Base-by-base conservation (phyloP, 2,329 filamentous ascomycete genomes). In the Penicillium sp. region DNA sequence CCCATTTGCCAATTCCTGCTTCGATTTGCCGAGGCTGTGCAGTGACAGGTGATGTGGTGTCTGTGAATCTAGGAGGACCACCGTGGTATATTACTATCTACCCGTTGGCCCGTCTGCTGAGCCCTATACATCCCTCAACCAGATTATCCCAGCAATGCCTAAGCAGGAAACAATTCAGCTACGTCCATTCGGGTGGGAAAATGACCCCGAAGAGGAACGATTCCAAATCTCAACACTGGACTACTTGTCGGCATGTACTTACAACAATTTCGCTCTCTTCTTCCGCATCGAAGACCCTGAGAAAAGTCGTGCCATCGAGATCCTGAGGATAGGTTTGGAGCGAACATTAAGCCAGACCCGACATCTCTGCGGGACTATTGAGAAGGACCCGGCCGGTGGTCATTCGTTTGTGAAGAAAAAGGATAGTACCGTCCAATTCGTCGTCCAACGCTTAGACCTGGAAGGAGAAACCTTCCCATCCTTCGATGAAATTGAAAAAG, bases 251-350 rank as follows among this genome's bases (percentile, higher is more conserved):
- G 63, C 54, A 0, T 63, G 59, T 32, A 63, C 55, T 12, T 77
- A 74, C 54, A 75, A 69, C 44, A 72, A 72, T 51, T 77, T 71
- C 15, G 69, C 69, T 0, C 49, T 77, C 0, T 76, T 75, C 54
- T 77, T 77, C 56, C 64, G 64, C 3, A 46, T 76, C 0, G 54
- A 64, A 0, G 69, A 77, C 21, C 34, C 21, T 0, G 60, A 68
- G 1, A 74, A 73, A 42, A 18, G 18, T 15, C 60, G 50, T n/a
- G 62, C 56, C 0, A 60, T 60, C 5, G 57, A 56, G 0, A 51
- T 68, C 0, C 60, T 77, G 4, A 72, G 68, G 23, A 46, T 58
- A 10, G 73, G 72, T 5, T 64, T 78, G 2, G 68, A 75, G 50
- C 53, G 56, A 5, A 75, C 70, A 1, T 60, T 78, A 0, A 64